Evolutionary conservation across 768 basidiomycete species (phyloP), one percentile per base, ranked within the genome.

Genomic region (Asterophora parasitica): DNA sequence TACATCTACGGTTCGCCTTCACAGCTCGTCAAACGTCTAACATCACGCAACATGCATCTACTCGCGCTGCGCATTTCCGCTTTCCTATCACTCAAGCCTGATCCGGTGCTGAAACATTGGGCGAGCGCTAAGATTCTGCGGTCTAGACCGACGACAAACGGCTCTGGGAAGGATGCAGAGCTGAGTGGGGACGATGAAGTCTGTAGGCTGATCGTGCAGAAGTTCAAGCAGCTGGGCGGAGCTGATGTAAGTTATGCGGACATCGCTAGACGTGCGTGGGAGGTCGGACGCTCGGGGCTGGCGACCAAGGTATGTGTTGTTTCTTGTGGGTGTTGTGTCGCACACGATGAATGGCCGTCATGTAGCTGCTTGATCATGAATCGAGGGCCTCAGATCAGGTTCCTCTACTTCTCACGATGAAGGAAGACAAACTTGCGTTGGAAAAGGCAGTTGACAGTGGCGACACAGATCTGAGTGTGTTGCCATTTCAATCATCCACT

Each of bases 31-130:
- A 70, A 80, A 13, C 83, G 93, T 4, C 74, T 99, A 16, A 88
- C 91, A 6, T 77, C 91, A 0, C 83, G 93, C 11, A 91, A 91
- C 53, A 74, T 92, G 51, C 94, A 99, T 60, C 79, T 97, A 1
- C 83, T 98, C 37, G 92, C 95, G 7, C 80, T 98, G 13, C 83
- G 93, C 19, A 84, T 98, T 53, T 93, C 94, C 2, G 75, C 81
- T 1, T 92, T 83, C 66, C 77, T 98, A 26, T 77, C 79, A 12
- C 73, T 98, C 37, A 86, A 88, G 43, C 87, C 92, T 0, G 88
- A 93, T 53, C 77, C 81, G 0, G 92, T 98, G 0, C 71, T 99
- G 34, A 89, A 85, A 53, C 95, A 98, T 61, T 99, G 96, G 96
- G 96, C 96, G 1, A 84, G 83, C 50, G 86, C 91, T 1, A 95